A percentile compares a stretch with the other conserved stretches of the same genome.
Evolutionary conservation across 768 basidiomycete species (phyloP).

Genomic region (Leccinum uliginosum): DNA sequence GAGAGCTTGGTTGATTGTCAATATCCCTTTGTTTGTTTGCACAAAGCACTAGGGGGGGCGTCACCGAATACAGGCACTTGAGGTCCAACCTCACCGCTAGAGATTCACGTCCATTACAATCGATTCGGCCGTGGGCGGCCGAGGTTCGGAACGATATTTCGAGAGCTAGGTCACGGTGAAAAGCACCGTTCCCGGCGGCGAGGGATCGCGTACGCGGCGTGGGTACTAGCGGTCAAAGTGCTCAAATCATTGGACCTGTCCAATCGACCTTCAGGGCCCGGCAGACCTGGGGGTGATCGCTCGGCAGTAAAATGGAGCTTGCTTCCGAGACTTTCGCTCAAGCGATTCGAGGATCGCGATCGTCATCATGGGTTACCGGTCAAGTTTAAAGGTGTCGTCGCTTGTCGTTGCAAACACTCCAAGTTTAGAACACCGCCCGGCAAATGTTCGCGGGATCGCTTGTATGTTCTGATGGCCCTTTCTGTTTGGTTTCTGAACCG

Average conservation of each 20-base stretch:
- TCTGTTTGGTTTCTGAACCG: background rate
- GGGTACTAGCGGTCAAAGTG: background rate
- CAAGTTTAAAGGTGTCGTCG: conserved; percentile 25
- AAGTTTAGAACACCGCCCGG: conserved; percentile 22
- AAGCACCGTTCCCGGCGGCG: background rate
- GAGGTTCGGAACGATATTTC: background rate
- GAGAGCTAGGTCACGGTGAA: background rate
- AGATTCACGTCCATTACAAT: conserved; percentile 1
- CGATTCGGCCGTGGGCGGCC: background rate
- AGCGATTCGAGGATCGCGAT: conserved; percentile 30
- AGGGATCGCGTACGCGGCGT: background rate
- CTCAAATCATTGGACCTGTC: background rate
- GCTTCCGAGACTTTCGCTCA: conserved; percentile 17
- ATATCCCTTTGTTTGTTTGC: background rate
- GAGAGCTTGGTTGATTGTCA: conserved; percentile 4
- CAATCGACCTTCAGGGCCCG: background rate
- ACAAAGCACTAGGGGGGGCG: background rate
- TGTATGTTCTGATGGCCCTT: background rate
- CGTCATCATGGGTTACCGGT: conserved; percentile 9
- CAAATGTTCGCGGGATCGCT: conserved; percentile 32
- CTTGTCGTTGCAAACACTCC: conserved; percentile 16
- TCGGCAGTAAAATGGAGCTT: conserved; percentile 24
- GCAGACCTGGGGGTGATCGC: conserved; percentile 11
- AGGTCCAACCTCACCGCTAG: conserved; percentile 13
- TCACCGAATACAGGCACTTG: conserved; percentile 16